Evolutionary conservation across 176 grass and related monocot genomes (phyloP).

Genomic region (Bromus sterilis): DNA sequence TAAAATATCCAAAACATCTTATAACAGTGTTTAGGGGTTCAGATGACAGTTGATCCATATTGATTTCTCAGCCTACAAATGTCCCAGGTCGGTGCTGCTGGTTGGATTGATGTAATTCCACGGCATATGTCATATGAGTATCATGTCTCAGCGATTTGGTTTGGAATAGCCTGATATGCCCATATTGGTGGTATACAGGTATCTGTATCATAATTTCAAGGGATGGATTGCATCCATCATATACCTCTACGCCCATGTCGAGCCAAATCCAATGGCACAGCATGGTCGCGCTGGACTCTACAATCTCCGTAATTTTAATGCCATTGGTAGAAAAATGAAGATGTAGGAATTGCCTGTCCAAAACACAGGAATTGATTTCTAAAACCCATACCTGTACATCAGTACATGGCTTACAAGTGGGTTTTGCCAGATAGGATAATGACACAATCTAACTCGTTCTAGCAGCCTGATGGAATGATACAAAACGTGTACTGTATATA

Average conservation of each 20-base stretch:
- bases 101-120: neutral
- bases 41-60: neutral
- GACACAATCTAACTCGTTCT: neutral
- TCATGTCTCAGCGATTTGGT: neutral
- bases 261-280: too few species aligned
- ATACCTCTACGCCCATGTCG: too few species aligned
- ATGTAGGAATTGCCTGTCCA: too few species aligned
- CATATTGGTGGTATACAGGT: neutral
- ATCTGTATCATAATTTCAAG: neutral
- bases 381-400: too few species aligned
- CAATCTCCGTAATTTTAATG: too few species aligned
- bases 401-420: too few species aligned
- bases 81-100: neutral
- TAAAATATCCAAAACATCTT: too few species aligned
- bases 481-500: too few species aligned
- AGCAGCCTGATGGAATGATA: slow-evolving; percentile 10
- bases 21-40: neutral
- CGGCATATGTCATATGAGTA: neutral
- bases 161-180: neutral
- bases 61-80: neutral
- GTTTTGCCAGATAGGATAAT: neutral
- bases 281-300: too few species aligned
- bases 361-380: too few species aligned
- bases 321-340: too few species aligned
- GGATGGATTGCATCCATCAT: too few species aligned